Conservation (phyloP, 225 moss, liverwort and hornwort genomes). For the Physcomitrellopsis africana region DNA sequence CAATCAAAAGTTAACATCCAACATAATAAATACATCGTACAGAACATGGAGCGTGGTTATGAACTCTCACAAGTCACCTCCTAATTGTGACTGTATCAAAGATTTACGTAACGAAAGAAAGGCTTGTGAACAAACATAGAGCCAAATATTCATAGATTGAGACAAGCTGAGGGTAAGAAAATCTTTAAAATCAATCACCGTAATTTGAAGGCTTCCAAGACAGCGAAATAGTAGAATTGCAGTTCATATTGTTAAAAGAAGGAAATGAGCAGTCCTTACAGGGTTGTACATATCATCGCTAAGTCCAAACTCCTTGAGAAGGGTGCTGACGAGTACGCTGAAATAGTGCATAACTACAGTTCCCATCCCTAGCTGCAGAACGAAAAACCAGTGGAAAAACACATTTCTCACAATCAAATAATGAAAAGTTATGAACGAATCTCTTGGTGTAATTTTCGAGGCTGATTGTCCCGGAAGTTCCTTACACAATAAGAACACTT, state of each 20-base stretch:
- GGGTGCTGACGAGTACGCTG: slow-evolving; percentile 64
- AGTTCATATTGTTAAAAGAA: slow-evolving; percentile 1
- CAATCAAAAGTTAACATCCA: slow-evolving; percentile 14
- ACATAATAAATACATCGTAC: background rate
- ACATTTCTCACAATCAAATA: background rate
- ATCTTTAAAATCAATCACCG: background rate
- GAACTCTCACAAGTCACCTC: slow-evolving; percentile 16
- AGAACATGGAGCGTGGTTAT: slow-evolving; percentile 13
- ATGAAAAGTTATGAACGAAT: slow-evolving; percentile 1
- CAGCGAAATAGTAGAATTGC: slow-evolving; percentile 15
- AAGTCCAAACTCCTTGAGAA: slow-evolving; percentile 88
- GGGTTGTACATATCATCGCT: slow-evolving; percentile 93
- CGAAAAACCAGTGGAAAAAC: slow-evolving; percentile 22
- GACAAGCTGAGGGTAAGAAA: background rate
- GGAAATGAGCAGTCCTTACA: slow-evolving; percentile 55
- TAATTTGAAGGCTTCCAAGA: slow-evolving; percentile 2
- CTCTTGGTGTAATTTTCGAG: background rate
- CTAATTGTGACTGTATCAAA: background rate
- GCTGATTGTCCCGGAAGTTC: background rate
- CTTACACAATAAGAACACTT: slow-evolving; percentile 6
- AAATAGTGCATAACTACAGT: slow-evolving; percentile 79
- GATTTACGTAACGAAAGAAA: too few relatives aligned
- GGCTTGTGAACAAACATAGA: background rate
- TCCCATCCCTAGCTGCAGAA: slow-evolving; percentile 85
- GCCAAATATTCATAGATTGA: slow-evolving; percentile 11